Evolutionary conservation across 2,329 filamentous ascomycete species (phyloP).

Genomic region (Blastomyces emzantsi): DNA sequence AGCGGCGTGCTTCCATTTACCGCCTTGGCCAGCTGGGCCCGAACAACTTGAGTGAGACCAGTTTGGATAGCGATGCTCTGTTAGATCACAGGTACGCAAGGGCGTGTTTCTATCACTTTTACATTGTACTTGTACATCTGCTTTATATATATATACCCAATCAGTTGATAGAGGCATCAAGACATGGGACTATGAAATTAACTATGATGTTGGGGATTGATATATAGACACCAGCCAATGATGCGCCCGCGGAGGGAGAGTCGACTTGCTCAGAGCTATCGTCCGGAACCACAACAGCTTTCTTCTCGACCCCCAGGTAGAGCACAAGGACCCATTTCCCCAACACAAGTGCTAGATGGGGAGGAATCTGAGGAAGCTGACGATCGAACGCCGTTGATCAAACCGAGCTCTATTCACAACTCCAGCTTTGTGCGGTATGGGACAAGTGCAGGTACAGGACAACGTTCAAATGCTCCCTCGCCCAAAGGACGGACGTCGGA

Average conservation of each 20-base stretch:
- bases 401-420: slow-evolving; percentile 13
- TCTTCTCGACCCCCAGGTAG: slow-evolving; percentile 6
- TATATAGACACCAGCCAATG: slow-evolving; percentile 47
- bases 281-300: slow-evolving; percentile 20
- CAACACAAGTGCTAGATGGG: slow-evolving; percentile 8
- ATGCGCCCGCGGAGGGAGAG: slow-evolving; percentile 56
- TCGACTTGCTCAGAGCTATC: slow-evolving; percentile 32
- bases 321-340: neutral
- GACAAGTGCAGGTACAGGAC: slow-evolving; percentile 3
- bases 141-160: neutral
- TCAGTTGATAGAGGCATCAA: neutral
- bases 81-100: slow-evolving; percentile 66
- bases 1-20: slow-evolving; percentile 45
- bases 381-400: slow-evolving; percentile 18
- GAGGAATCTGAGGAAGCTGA: slow-evolving; percentile 15
- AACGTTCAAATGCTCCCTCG: neutral
- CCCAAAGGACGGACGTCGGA: neutral
- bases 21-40: slow-evolving; percentile 37
- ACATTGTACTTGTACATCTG: neutral
- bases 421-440: slow-evolving; percentile 15
- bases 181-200: neutral
- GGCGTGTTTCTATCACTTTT: neutral
- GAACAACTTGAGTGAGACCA: slow-evolving; percentile 66
- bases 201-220: neutral
- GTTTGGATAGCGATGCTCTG: slow-evolving; percentile 78